Base-by-base conservation (phyloP, 345 rosid species). In the Iberis pinnata region DNA sequence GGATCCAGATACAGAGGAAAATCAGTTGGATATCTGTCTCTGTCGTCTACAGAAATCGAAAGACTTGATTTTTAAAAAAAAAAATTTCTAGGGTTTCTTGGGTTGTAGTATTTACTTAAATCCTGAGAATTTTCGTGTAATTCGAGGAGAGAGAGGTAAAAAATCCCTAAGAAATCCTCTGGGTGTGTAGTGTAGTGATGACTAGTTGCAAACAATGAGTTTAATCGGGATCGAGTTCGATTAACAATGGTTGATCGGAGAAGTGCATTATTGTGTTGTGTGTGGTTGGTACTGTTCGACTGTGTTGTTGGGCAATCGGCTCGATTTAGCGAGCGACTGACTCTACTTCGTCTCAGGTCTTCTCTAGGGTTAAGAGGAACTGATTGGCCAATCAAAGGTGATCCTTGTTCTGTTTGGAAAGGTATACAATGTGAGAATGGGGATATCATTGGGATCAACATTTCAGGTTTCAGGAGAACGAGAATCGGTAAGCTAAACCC, bases 321-420 rank as follows among this genome's bases (percentile, higher is more conserved):
- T 55, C 84, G 88, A 31, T 29, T 51, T 18, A 24, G 54, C 31
- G 95, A 93, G 70, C 48, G 77, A 22, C 59, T 46, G 1, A 82
- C 95, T 70, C 58, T 93, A 40, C 81, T 93, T 26, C 64, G 53
- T 52, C 95, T 93, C 62, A 80, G 99, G 80, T 86, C 99, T 29
- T 71, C 94, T 56, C 70, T 88, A 57, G 99, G 99, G 65, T 72
- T 93, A 53, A 79, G 81, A 72, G 70, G 85, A 60, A 78, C 36
- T 38, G 99, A 93, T 36, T 93, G 99, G 99, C 99, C 99, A 9
- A 77, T 63, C 12, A 93, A 88, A 70, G 75, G 73, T 4, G 87
- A 85, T 55, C 99, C 95, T 57, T 93, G 99, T 66, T 33, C 38
- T 13, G 33, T 5, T 8, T 93, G 99, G 99, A 72, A 14, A 6